These are phyloP conservation scores for Amylostereum areolatum DNA, from an alignment of 1,284 basidiomycete species.

Conservation along the genomic window DNA sequence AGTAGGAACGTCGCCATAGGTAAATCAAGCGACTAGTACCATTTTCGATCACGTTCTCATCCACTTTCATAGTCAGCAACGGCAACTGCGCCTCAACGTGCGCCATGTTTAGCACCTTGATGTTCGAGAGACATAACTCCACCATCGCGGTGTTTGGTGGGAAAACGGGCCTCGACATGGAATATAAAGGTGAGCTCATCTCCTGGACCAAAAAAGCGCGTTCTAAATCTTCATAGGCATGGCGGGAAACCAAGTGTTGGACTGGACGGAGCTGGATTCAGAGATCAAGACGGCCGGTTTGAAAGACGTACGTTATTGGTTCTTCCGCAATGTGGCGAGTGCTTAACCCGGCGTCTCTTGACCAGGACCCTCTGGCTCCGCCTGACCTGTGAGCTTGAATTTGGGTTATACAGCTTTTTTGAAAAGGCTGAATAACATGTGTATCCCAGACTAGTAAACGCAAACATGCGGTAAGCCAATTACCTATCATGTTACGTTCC, in stretches of 20 bases:
- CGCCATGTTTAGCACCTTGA: slow-evolving; percentile 57
- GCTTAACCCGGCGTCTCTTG: not conserved
- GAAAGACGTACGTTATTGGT: slow-evolving; percentile 29
- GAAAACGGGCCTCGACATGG: slow-evolving; percentile 43
- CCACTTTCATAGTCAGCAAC: slow-evolving; percentile 25
- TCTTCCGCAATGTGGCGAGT: slow-evolving; percentile 21
- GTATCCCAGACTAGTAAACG: slow-evolving; percentile 37
- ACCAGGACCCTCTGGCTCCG: slow-evolving; percentile 52
- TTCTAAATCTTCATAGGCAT: slow-evolving; percentile 33
- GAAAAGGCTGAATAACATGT: not conserved
- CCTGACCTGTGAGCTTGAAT: slow-evolving; percentile 42
- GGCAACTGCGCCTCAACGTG: slow-evolving; percentile 62
- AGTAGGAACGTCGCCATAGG: slow-evolving; percentile 47
- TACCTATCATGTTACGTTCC: not conserved
- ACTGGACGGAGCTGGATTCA: slow-evolving; percentile 55
- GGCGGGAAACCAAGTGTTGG: slow-evolving; percentile 61
- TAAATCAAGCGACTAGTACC: slow-evolving; percentile 15
- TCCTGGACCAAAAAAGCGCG: not conserved
- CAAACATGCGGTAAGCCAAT: slow-evolving; percentile 37
- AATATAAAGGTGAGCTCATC: slow-evolving; percentile 45
- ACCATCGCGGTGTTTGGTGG: slow-evolving; percentile 58
- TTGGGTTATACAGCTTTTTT: not conserved
- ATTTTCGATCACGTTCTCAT: not conserved
- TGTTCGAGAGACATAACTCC: slow-evolving; percentile 52
- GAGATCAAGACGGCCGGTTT: slow-evolving; percentile 59